Conservation (phyloP, 2,329 filamentous ascomycete genomes). For the Akanthomyces muscarius region DNA sequence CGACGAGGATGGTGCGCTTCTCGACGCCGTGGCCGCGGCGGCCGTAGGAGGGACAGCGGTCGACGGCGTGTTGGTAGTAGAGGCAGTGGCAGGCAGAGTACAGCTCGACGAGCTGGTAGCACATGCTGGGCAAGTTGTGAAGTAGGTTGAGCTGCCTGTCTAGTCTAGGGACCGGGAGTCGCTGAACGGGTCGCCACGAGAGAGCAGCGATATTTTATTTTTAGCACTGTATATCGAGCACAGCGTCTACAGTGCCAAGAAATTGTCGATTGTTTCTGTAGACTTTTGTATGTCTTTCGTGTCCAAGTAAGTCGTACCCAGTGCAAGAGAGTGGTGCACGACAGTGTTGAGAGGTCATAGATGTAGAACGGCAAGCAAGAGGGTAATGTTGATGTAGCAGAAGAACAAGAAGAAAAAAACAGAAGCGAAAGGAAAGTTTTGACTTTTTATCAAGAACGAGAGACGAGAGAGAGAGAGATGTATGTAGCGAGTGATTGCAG, state of each 20-base stretch:
- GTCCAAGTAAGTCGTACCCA: neutral
- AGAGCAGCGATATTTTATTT: neutral
- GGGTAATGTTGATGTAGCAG: too few species aligned
- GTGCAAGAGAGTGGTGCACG: neutral
- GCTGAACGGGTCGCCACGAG: neutral
- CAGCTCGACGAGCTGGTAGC: constrained; percentile 79
- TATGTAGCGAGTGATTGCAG: neutral
- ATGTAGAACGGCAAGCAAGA: neutral
- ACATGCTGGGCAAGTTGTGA: constrained; percentile 55
- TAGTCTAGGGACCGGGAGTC: neutral
- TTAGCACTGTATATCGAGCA: neutral
- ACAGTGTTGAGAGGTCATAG: neutral
- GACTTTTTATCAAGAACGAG: neutral
- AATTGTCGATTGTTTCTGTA: neutral
- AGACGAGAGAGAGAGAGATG: constrained; percentile 16
- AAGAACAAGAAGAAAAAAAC: neutral
- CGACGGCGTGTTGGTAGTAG: constrained; percentile 83
- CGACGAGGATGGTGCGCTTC: constrained; percentile 74
- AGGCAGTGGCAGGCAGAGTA: constrained; percentile 84
- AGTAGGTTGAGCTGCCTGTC: neutral
- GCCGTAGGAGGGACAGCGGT: constrained; percentile 73
- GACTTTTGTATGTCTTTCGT: neutral
- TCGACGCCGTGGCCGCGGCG: constrained; percentile 68
- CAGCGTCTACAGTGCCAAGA: neutral
- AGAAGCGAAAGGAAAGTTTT: neutral